These are phyloP conservation scores for Leccinum rimulosum DNA, from an alignment of 768 basidiomycete species.

Conservation along the genomic window DNA sequence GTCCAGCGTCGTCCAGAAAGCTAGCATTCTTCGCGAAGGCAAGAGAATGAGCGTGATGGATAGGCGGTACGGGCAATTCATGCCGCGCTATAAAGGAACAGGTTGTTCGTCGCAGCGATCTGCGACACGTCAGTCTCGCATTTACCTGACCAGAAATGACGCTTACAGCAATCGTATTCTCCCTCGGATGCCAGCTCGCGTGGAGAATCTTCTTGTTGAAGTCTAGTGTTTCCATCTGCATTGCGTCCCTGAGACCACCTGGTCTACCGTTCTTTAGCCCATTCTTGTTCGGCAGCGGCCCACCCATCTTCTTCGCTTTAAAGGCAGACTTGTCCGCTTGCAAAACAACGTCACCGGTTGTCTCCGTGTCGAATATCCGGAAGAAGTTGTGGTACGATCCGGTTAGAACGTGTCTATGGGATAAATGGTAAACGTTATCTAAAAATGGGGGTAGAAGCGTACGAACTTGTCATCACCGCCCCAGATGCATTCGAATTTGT, in stretches of 20 bases:
- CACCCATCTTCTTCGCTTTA: constrained; percentile 98
- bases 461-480: constrained; percentile 93
- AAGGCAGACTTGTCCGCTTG: constrained; percentile 99
- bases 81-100: constrained; percentile 39
- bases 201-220: constrained; percentile 98
- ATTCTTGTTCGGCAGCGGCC: constrained; percentile 69
- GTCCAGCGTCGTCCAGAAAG: constrained; percentile 10
- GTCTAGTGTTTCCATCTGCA: constrained; percentile 84
- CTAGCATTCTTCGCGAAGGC: constrained; percentile 13
- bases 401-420: constrained; percentile 85
- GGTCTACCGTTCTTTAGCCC: constrained; percentile 76
- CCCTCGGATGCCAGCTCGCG: constrained; percentile 95
- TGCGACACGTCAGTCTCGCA: constrained; percentile 30
- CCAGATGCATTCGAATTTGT: constrained; percentile 99
- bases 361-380: constrained; percentile 96
- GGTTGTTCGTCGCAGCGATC: constrained; percentile 82
- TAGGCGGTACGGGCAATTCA: constrained; percentile 22
- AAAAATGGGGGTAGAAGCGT: constrained; percentile 5
- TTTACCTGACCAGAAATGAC: neutral
- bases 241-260: constrained; percentile 70
- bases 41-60: constrained; percentile 1
- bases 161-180: constrained; percentile 96
- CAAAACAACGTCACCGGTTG: constrained; percentile 83
- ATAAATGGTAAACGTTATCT: constrained; percentile 9
- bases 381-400: constrained; percentile 99